phyloP scores from a whole-genome alignment of 1,284 basidiomycete genomes.

The Ustilago hordei region DNA sequence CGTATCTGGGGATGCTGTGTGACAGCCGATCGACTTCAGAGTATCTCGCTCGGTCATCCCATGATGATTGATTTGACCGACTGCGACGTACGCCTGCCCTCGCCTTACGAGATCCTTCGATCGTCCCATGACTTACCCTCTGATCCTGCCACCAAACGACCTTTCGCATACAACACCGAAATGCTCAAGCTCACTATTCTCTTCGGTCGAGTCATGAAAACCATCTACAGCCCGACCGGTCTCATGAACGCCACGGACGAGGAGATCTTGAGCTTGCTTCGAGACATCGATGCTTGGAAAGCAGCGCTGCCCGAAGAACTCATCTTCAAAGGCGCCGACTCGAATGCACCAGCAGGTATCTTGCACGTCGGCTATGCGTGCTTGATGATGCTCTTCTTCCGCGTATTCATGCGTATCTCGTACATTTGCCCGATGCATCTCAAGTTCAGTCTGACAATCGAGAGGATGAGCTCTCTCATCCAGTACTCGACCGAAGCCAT shows the following conservation, averaged over 20 bases:
- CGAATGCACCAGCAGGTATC: conserved; percentile 56
- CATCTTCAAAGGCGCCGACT: conserved; percentile 50
- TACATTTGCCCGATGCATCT: conserved; percentile 65
- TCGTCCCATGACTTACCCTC: conserved; percentile 52
- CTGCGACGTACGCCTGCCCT: conserved; percentile 64
- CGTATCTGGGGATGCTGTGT: conserved; percentile 66
- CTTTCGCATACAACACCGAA: conserved; percentile 66
- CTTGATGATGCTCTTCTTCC: conserved; percentile 65
- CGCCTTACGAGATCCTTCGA: conserved; percentile 62
- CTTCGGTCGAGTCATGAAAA: conserved; percentile 67
- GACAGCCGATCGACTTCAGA: conserved; percentile 59
- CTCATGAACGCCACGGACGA: conserved; percentile 66
- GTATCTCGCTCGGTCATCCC: conserved; percentile 62
- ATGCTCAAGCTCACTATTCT: conserved; percentile 67
- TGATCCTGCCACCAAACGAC: conserved; percentile 49
- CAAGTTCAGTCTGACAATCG: conserved; percentile 63
- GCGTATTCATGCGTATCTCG: conserved; percentile 66
- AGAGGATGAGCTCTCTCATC: conserved; percentile 62
- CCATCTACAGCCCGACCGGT: conserved; percentile 66
- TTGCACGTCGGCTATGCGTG: conserved; percentile 60
- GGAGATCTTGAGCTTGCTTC: conserved; percentile 60
- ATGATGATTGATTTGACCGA: conserved; percentile 65
- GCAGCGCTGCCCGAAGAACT: conserved; percentile 56
- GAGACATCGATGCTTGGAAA: conserved; percentile 63
- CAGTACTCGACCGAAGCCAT: conserved; percentile 57